These are phyloP conservation scores for Salix koriyanagi DNA, from an alignment of 345 rosid genomes.

Conservation along the genomic window DNA sequence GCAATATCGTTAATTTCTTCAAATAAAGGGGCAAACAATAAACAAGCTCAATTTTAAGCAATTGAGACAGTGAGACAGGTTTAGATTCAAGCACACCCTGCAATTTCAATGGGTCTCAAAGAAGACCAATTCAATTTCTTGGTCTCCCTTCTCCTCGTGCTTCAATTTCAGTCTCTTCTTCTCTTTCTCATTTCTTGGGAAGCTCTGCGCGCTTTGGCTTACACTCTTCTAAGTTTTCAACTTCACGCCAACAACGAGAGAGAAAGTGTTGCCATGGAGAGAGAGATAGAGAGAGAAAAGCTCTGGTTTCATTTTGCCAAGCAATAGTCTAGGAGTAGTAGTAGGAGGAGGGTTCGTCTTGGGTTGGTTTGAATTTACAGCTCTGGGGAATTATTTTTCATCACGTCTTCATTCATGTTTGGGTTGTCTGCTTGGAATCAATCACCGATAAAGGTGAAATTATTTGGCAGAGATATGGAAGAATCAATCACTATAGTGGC, in stretches of 20 bases:
- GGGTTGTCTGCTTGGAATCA: too few species aligned
- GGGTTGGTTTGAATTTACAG: too few species aligned
- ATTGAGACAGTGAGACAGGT: conserved; percentile 47
- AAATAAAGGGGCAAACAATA: not conserved
- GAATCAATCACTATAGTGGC: too few species aligned
- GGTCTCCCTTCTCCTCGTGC: conserved; percentile 48
- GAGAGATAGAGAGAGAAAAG: too few species aligned
- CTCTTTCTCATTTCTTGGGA: conserved; percentile 52
- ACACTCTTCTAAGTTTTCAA: conserved; percentile 28
- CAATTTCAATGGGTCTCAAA: conserved; percentile 55
- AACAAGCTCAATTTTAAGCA: not conserved
- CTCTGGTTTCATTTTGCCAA: too few species aligned
- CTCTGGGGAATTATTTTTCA: too few species aligned
- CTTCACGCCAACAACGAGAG: conserved; percentile 21
- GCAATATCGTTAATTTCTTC: not conserved
- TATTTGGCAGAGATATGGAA: too few species aligned
- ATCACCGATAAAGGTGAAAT: too few species aligned
- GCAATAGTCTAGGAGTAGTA: too few species aligned
- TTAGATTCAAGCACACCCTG: conserved; percentile 35
- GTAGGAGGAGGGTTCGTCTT: too few species aligned
- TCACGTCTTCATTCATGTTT: too few species aligned
- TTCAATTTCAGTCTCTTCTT: conserved; percentile 43
- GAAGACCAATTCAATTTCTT: conserved; percentile 41
- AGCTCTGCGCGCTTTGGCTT: conserved; percentile 34
- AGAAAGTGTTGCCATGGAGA: not conserved